phyloP scores from a whole-genome alignment of 257 asterid species.

The Henckelia pumila region DNA sequence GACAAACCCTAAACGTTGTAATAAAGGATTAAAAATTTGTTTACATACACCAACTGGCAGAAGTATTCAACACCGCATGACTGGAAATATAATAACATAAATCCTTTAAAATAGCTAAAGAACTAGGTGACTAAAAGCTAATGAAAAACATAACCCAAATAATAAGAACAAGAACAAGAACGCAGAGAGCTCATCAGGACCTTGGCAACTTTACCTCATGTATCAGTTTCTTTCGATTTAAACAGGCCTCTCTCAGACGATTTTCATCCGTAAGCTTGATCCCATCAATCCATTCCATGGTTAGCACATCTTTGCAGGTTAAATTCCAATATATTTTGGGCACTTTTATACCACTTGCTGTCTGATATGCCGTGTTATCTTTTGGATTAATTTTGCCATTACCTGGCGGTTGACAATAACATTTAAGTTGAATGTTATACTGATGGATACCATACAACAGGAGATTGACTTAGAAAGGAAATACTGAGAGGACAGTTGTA shows the following conservation, averaged over 20 bases:
- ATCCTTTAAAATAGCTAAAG: not conserved
- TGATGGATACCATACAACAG: slow-evolving; percentile 3
- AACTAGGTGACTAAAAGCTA: slow-evolving; percentile 10
- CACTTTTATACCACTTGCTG: slow-evolving; percentile 58
- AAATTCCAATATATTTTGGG: slow-evolving; percentile 92
- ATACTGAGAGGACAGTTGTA: slow-evolving; percentile 6
- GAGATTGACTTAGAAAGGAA: not conserved
- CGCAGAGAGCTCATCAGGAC: slow-evolving; percentile 9
- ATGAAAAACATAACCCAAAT: too few species aligned
- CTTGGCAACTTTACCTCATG: slow-evolving; percentile 61
- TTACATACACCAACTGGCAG: not conserved
- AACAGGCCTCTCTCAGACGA: slow-evolving; percentile 67
- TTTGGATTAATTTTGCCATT: slow-evolving; percentile 34
- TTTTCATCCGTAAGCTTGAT: slow-evolving; percentile 77
- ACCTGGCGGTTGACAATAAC: slow-evolving; percentile 38
- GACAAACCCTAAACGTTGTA: slow-evolving; percentile 61
- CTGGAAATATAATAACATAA: not conserved
- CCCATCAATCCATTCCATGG: slow-evolving; percentile 99
- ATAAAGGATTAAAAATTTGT: slow-evolving; percentile 4
- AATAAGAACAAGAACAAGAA: not conserved
- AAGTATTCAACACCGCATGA: slow-evolving; percentile 1
- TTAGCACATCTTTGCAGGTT: slow-evolving; percentile 84
- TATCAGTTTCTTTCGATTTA: slow-evolving; percentile 74
- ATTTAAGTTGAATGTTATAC: slow-evolving; percentile 14
- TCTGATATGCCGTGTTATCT: slow-evolving; percentile 30